Percentiles rank a stretch among this genome's conserved stretches.
Evolutionary conservation across 2,329 filamentous ascomycete species (phyloP).

Genomic region (Calonectria hawksworthii): DNA sequence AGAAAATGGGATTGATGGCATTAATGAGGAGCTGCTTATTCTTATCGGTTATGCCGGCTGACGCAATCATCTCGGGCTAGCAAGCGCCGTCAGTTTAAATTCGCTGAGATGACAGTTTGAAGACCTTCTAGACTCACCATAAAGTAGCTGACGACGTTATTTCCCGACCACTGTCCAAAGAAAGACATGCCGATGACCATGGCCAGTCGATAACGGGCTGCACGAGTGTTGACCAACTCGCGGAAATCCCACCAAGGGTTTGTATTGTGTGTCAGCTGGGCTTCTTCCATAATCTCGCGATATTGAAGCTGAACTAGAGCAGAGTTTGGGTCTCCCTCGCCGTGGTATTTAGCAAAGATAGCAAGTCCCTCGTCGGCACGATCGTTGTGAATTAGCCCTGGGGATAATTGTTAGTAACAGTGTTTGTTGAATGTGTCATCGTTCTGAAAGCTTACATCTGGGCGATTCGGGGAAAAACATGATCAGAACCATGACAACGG

Average conservation of each 20-base stretch:
- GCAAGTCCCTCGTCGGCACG: slow-evolving; percentile 59
- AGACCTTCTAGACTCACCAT: background rate
- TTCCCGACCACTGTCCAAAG: slow-evolving; percentile 67
- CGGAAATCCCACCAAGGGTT: slow-evolving; percentile 71
- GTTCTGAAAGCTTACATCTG: slow-evolving; percentile 41
- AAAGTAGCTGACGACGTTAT: slow-evolving; percentile 53
- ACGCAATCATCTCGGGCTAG: slow-evolving; percentile 56
- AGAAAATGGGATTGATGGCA: slow-evolving; percentile 60
- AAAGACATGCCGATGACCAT: slow-evolving; percentile 65
- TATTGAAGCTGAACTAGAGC: slow-evolving; percentile 52
- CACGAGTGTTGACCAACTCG: slow-evolving; percentile 62
- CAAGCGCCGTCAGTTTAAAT: too few relatives aligned
- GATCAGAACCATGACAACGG: slow-evolving; percentile 10
- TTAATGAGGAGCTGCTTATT: slow-evolving; percentile 58
- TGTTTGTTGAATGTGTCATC: too few relatives aligned
- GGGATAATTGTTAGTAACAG: too few relatives aligned
- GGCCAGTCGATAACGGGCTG: slow-evolving; percentile 63
- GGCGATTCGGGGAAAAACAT: slow-evolving; percentile 56
- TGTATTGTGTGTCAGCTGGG: slow-evolving; percentile 63
- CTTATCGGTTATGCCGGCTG: slow-evolving; percentile 55
- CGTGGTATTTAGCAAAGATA: slow-evolving; percentile 64
- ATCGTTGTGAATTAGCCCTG: slow-evolving; percentile 40
- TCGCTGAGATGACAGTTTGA: too few relatives aligned
- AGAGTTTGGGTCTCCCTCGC: slow-evolving; percentile 55
- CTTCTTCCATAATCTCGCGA: slow-evolving; percentile 54